A percentile compares a stretch with the other conserved stretches of the same genome.
Conservation (phyloP, 495 filamentous ascomycete genomes). For the Trichoderma asperelloides region DNA sequence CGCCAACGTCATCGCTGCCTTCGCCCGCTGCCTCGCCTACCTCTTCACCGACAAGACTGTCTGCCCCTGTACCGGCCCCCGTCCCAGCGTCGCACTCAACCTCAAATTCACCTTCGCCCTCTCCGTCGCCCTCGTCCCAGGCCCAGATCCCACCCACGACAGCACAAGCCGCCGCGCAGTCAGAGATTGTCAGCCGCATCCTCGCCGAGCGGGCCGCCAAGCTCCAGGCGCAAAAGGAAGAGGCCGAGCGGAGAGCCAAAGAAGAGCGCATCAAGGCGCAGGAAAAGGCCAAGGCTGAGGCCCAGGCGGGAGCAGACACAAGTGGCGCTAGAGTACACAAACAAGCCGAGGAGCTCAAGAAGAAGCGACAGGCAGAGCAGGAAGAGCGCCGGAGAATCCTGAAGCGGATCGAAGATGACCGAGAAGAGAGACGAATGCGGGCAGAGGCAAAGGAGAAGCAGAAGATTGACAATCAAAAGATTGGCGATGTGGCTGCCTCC, state of each 20-base stretch:
- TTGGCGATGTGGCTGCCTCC: conserved; percentile 9
- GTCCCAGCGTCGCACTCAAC: neutral
- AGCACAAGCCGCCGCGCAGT: neutral
- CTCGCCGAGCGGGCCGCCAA: conserved; percentile 22
- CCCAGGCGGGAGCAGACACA: conserved; percentile 25
- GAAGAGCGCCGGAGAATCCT: conserved; percentile 54
- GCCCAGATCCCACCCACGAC: neutral
- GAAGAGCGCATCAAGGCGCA: conserved; percentile 23
- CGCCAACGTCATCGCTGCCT: conserved; percentile 13
- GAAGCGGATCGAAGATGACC: conserved; percentile 58
- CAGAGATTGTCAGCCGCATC: conserved; percentile 12
- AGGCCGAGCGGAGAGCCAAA: conserved; percentile 22
- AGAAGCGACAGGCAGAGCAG: conserved; percentile 43
- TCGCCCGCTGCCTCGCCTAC: conserved; percentile 10
- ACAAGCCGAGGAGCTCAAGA: conserved; percentile 42
- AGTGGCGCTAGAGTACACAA: conserved; percentile 19
- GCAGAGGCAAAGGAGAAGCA: conserved; percentile 33
- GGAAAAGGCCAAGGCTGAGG: conserved; percentile 25
- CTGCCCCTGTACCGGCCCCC: neutral
- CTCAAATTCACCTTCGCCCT: conserved; percentile 14
- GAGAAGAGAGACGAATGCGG: conserved; percentile 46
- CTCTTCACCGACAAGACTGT: conserved; percentile 5
- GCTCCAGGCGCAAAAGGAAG: conserved; percentile 21
- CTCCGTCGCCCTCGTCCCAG: neutral
- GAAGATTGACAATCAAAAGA: conserved; percentile 11